These are phyloP conservation scores for Vicia sativa DNA, from an alignment of 306 rosid species.

Conservation along the genomic window DNA sequence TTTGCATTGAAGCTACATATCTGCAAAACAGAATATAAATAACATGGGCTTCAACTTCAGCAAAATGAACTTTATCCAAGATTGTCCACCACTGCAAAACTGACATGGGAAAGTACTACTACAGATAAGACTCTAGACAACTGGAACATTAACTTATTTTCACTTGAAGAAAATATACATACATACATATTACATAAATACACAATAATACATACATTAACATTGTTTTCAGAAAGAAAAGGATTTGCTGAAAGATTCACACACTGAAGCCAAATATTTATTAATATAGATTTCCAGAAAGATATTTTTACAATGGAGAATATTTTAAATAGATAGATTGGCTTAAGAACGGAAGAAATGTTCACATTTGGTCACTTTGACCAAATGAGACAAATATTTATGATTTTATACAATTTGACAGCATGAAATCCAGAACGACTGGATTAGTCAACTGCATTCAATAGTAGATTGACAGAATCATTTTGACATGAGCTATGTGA, in stretches of 20 bases:
- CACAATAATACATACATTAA: not conserved
- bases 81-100: slow-evolving; percentile 30
- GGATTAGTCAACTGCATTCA: slow-evolving; percentile 62
- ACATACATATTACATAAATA: not conserved
- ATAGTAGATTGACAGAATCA: slow-evolving; percentile 59
- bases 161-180: not conserved
- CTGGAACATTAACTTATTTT: not conserved
- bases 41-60: slow-evolving; percentile 41
- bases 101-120: slow-evolving; percentile 1
- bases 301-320: slow-evolving; percentile 44
- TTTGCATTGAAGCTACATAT: slow-evolving; percentile 2
- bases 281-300: slow-evolving; percentile 45
- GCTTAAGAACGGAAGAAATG: slow-evolving; percentile 60
- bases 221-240: slow-evolving; percentile 21
- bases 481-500: slow-evolving; percentile 53
- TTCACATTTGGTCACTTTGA: slow-evolving; percentile 70
- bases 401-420: slow-evolving; percentile 76
- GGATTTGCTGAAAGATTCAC: slow-evolving; percentile 44
- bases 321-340: slow-evolving; percentile 45
- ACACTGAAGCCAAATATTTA: slow-evolving; percentile 47
- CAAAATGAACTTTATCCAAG: slow-evolving; percentile 36
- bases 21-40: slow-evolving; percentile 19
- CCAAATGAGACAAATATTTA: slow-evolving; percentile 76
- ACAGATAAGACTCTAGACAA: slow-evolving; percentile 22
- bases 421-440: slow-evolving; percentile 66